phyloP scores from a whole-genome alignment of 1,139 yeast species.

The Geotrichum klebahnii region DNA sequence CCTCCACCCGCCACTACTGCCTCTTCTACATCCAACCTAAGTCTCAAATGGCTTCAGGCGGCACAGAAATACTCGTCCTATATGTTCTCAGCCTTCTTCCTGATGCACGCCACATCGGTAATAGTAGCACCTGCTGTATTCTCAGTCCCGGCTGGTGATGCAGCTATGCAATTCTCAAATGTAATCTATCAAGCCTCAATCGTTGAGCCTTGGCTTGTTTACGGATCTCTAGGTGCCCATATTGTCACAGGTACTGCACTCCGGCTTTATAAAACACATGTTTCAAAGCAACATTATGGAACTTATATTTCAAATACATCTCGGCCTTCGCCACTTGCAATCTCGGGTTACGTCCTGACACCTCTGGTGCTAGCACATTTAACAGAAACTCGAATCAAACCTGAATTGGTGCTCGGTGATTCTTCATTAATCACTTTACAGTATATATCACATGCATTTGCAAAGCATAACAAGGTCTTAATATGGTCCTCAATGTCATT shows the following conservation, averaged over 20 bases:
- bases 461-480: conserved; percentile 24
- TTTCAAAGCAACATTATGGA: conserved; percentile 32
- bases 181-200: conserved; percentile 56
- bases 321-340: conserved; percentile 47
- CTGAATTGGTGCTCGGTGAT: conserved; percentile 59
- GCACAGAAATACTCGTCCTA: conserved; percentile 62
- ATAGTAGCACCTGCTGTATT: conserved; percentile 54
- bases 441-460: conserved; percentile 49
- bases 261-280: conserved; percentile 42
- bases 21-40: neutral
- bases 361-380: conserved; percentile 50
- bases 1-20: neutral
- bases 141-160: conserved; percentile 49
- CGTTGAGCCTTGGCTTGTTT: conserved; percentile 49
- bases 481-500: conserved; percentile 34
- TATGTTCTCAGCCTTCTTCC: conserved; percentile 54
- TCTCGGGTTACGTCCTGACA: conserved; percentile 56
- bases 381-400: conserved; percentile 48
- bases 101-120: conserved; percentile 57
- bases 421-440: conserved; percentile 54
- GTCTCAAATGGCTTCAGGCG: conserved; percentile 4
- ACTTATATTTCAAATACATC: conserved; percentile 33
- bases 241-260: conserved; percentile 51
- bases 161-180: conserved; percentile 57
- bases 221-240: conserved; percentile 51